A percentile compares a stretch with the other conserved stretches of the same genome.
phyloP scores from a whole-genome alignment of 176 grass and related monocot genomes.

The Puccinellia tenuiflora region DNA sequence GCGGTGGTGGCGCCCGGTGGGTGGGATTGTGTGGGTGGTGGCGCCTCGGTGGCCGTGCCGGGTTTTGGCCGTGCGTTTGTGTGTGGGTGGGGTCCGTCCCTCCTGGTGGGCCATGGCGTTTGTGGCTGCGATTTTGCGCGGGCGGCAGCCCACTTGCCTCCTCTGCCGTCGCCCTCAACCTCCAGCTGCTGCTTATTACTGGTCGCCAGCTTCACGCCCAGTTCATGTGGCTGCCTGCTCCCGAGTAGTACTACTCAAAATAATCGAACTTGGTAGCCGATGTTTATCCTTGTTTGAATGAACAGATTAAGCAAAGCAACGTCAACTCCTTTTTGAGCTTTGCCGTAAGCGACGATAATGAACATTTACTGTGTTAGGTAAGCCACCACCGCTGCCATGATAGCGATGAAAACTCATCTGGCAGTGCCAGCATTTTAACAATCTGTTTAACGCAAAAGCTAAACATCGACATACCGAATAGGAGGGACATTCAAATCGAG shows the following conservation, averaged over 20 bases:
- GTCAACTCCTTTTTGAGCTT: too few species aligned
- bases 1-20: constrained; percentile 14
- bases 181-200: too few species aligned
- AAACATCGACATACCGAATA: too few species aligned
- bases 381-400: not conserved
- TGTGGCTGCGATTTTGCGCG: constrained; percentile 50
- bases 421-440: not conserved
- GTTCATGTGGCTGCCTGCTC: not conserved
- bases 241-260: too few species aligned
- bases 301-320: too few species aligned
- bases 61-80: not conserved
- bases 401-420: not conserved
- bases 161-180: not conserved
- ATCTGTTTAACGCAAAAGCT: too few species aligned
- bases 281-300: too few species aligned
- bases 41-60: constrained; percentile 1
- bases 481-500: too few species aligned
- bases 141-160: constrained; percentile 1
- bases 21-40: constrained; percentile 41
- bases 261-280: too few species aligned
- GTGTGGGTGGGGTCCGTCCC: not conserved
- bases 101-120: not conserved
- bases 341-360: too few species aligned
- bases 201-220: not conserved
- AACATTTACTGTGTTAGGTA: not conserved